Evolutionary conservation across 306 rosid genomes (phyloP).

Genomic region (Corylus heterophylla): DNA sequence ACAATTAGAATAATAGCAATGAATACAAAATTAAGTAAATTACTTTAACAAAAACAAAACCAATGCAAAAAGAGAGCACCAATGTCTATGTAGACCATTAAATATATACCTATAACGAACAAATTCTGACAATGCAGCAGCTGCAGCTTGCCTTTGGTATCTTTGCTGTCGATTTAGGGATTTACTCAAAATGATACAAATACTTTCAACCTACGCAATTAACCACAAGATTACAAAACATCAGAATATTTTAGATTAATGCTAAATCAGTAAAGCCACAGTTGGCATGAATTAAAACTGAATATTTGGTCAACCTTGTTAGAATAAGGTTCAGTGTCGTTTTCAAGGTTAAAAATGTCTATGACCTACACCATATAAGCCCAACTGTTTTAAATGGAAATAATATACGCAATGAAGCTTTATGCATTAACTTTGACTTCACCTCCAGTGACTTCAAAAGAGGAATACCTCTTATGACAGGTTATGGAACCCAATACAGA

Average conservation of each 20-base stretch:
- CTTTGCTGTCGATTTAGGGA: constrained; percentile 75
- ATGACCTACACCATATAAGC: neutral
- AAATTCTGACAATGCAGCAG: constrained; percentile 95
- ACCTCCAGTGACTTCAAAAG: neutral
- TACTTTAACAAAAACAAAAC: neutral
- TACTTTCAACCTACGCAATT: constrained; percentile 66
- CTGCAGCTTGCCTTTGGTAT: constrained; percentile 93
- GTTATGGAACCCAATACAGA: neutral
- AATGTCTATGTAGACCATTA: constrained; percentile 17
- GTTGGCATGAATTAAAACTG: neutral
- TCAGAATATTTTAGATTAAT: constrained; percentile 5
- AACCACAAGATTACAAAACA: constrained; percentile 21
- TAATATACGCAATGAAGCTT: neutral
- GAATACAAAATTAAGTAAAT: constrained; percentile 1
- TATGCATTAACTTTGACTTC: neutral
- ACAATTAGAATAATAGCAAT: neutral
- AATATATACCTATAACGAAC: constrained; percentile 71
- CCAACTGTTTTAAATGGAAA: neutral
- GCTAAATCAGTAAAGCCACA: neutral
- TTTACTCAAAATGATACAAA: constrained; percentile 69
- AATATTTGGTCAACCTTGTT: neutral
- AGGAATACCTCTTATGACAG: neutral
- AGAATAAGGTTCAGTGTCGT: neutral
- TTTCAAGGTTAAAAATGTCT: neutral
- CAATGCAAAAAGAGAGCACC: constrained; percentile 22